phyloP scores from a whole-genome alignment of 371 early-diverging fungal species.

The Mucor piriformis region DNA sequence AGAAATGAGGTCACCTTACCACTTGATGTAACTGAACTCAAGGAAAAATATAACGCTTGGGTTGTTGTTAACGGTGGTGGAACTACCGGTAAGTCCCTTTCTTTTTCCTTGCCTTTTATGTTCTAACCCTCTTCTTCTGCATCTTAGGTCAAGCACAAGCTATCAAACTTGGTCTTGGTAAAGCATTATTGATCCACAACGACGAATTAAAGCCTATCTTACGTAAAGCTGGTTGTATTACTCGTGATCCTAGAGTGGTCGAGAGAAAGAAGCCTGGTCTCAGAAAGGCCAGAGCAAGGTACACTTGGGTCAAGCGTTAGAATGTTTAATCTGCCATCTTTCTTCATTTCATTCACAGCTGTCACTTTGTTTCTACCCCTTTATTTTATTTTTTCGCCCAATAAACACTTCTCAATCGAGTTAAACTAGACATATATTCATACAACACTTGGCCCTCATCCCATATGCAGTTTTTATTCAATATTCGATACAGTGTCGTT shows the following conservation, averaged over 20 bases:
- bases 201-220: constrained; percentile 62
- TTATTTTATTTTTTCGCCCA: no score
- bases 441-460: no score
- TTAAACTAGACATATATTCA: no score
- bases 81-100: constrained; percentile 57
- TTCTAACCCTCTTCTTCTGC: background rate
- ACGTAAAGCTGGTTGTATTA: constrained; percentile 74
- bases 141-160: constrained; percentile 84
- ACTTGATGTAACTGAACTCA: constrained; percentile 64
- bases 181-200: constrained; percentile 77
- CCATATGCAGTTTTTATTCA: no score
- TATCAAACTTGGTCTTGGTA: constrained; percentile 81
- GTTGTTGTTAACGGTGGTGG: constrained; percentile 88
- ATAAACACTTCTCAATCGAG: no score
- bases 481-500: no score
- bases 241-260: constrained; percentile 85
- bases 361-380: no score
- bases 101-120: constrained; percentile 24
- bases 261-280: constrained; percentile 98
- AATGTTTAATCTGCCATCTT: background rate
- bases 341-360: background rate
- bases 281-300: constrained; percentile 92
- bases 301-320: constrained; percentile 76
- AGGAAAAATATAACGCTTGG: constrained; percentile 90
- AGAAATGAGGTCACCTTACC: constrained; percentile 76